Conservation (phyloP, 139 green algal species). For the Auxenochlorella pyrenoidosa region DNA sequence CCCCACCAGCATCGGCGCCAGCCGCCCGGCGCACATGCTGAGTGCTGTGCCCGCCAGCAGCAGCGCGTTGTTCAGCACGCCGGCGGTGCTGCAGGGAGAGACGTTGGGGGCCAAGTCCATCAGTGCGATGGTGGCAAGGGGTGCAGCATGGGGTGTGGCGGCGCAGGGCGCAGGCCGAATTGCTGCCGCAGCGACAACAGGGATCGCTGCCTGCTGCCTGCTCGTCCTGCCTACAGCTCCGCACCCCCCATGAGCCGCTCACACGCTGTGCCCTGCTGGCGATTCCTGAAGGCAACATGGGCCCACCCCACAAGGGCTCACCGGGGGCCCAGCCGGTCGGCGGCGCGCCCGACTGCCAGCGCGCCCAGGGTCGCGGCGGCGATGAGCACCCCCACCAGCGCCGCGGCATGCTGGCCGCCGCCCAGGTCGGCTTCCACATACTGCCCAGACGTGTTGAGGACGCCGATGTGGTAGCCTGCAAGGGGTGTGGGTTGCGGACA, state of each 20-base stretch:
- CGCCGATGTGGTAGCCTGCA: conserved; percentile 66
- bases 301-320: neutral
- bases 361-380: conserved; percentile 52
- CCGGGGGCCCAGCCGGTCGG: conserved; percentile 59
- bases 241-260: neutral
- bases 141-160: too few relatives aligned
- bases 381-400: conserved; percentile 56
- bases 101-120: too few relatives aligned
- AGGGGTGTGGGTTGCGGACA: neutral
- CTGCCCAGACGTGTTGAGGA: conserved; percentile 69
- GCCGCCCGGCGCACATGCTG: conserved; percentile 28
- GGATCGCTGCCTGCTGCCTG: neutral
- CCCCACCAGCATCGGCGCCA: conserved; percentile 47
- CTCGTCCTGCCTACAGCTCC: neutral
- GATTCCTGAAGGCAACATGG: neutral
- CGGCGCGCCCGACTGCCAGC: conserved; percentile 52
- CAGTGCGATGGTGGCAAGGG: too few relatives aligned
- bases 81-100: conserved; percentile 26
- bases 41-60: conserved; percentile 50
- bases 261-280: neutral
- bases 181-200: too few relatives aligned
- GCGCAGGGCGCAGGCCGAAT: too few relatives aligned
- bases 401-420: neutral
- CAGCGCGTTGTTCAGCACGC: conserved; percentile 45
- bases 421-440: conserved; percentile 47